A percentile compares a stretch with the other conserved stretches of the same genome.
Conservation (phyloP, 352 stramenopile genomes). For the Vaucheria bursata region DNA sequence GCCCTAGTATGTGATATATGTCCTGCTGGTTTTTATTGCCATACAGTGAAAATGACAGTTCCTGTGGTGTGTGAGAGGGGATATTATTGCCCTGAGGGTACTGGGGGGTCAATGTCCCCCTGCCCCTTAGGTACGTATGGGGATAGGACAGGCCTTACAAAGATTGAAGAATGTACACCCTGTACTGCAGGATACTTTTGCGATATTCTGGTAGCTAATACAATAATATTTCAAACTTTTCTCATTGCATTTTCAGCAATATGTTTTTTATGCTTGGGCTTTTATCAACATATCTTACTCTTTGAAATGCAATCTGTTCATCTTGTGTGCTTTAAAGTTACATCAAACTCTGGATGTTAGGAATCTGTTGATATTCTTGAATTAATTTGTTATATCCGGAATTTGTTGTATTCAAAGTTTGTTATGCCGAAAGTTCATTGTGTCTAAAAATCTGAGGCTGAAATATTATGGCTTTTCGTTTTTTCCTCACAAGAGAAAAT, state of each 20-base stretch:
- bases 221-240: too few relatives aligned
- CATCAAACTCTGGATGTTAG: background rate
- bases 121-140: slow-evolving; percentile 55
- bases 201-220: background rate
- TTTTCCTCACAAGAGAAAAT: too few relatives aligned
- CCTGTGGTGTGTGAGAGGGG: slow-evolving; percentile 12
- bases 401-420: too few relatives aligned
- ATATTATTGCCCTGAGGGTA: slow-evolving; percentile 52
- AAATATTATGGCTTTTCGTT: too few relatives aligned
- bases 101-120: slow-evolving; percentile 42
- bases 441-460: too few relatives aligned
- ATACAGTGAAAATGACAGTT: slow-evolving; percentile 8
- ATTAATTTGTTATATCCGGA: background rate
- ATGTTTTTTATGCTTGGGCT: background rate
- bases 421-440: too few relatives aligned
- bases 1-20: slow-evolving; percentile 51
- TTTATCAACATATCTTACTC: background rate
- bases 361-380: background rate
- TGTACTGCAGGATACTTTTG: slow-evolving; percentile 28
- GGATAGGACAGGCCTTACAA: background rate
- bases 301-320: background rate
- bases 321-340: background rate
- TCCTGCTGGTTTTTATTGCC: slow-evolving; percentile 65
- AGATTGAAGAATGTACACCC: slow-evolving; percentile 13
- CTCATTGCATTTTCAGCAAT: background rate